A percentile compares a stretch with the other conserved stretches of the same genome.
phyloP scores from a whole-genome alignment of 2,329 filamentous ascomycete species.

The Neocatenulostroma microsporum region DNA sequence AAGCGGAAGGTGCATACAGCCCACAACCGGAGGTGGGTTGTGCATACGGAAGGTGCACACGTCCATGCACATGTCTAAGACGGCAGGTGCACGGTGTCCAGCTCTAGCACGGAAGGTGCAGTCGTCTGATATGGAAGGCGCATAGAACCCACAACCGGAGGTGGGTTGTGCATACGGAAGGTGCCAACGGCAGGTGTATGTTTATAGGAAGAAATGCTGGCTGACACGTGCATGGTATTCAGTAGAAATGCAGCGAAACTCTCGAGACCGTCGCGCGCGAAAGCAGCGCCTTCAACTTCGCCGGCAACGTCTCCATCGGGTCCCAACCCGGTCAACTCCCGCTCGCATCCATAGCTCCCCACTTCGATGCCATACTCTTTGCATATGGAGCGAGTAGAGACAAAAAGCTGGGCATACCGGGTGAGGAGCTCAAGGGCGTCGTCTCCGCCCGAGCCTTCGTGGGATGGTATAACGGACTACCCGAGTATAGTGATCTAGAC shows the following conservation, averaged over 20 bases:
- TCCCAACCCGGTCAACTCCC: slow-evolving; percentile 47
- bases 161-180: too few relatives aligned
- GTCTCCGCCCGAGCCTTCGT: slow-evolving; percentile 90
- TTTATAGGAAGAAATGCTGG: neutral
- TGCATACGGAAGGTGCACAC: too few relatives aligned
- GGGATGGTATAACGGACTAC: slow-evolving; percentile 96
- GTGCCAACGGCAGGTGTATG: too few relatives aligned
- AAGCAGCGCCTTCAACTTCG: slow-evolving; percentile 70
- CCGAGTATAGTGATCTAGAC: slow-evolving; percentile 65
- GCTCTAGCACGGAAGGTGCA: too few relatives aligned
- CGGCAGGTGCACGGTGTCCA: too few relatives aligned
- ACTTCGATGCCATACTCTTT: slow-evolving; percentile 90
- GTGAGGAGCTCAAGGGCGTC: slow-evolving; percentile 69
- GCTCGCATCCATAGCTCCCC: slow-evolving; percentile 59
- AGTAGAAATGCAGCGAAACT: slow-evolving; percentile 85
- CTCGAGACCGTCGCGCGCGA: slow-evolving; percentile 74
- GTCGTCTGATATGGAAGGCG: too few relatives aligned
- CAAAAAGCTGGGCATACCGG: slow-evolving; percentile 66
- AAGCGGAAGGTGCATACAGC: too few relatives aligned
- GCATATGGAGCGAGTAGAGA: slow-evolving; percentile 88
- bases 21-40: too few relatives aligned
- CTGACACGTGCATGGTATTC: too few relatives aligned
- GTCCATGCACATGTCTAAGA: too few relatives aligned
- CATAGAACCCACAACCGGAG: too few relatives aligned
- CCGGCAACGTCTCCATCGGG: slow-evolving; percentile 82